These are phyloP conservation scores for Cordyceps farinosa DNA, from an alignment of 2,329 filamentous ascomycete genomes.

Conservation along the genomic window DNA sequence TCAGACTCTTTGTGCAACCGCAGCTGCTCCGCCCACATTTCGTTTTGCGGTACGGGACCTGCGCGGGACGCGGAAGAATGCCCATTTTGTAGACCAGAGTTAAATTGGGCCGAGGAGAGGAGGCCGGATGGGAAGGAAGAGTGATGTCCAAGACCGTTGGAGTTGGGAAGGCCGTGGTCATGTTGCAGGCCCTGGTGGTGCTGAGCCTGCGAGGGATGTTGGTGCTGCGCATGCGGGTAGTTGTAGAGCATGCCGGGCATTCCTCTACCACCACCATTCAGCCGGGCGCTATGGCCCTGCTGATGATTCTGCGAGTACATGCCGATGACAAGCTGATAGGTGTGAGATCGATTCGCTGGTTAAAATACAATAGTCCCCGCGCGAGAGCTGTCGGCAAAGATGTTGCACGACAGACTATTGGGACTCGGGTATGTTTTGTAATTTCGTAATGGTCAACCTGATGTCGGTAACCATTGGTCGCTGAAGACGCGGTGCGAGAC, in stretches of 20 bases:
- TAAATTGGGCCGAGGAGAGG: conserved; percentile 61
- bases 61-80: conserved; percentile 46
- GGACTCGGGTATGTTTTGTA: conserved; percentile 7
- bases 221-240: conserved; percentile 59
- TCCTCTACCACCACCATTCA: conserved; percentile 58
- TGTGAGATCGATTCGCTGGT: conserved; percentile 8
- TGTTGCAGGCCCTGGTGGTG: conserved; percentile 59
- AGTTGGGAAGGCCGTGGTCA: conserved; percentile 53
- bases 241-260: conserved; percentile 66
- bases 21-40: conserved; percentile 87
- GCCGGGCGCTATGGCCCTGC: conserved; percentile 70
- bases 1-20: conserved; percentile 74
- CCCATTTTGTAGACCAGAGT: conserved; percentile 55
- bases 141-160: conserved; percentile 51
- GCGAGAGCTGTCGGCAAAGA: conserved; percentile 24
- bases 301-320: conserved; percentile 75
- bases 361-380: background rate
- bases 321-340: conserved; percentile 30
- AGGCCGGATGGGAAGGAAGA: conserved; percentile 37
- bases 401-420: conserved; percentile 23
- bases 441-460: conserved; percentile 20
- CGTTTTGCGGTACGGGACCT: conserved; percentile 52
- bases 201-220: conserved; percentile 63
- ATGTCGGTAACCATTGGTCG: conserved; percentile 26
- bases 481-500: conserved; percentile 11